Base-by-base conservation (phyloP, 441 rosid species). In the Manihot esculenta region DNA sequence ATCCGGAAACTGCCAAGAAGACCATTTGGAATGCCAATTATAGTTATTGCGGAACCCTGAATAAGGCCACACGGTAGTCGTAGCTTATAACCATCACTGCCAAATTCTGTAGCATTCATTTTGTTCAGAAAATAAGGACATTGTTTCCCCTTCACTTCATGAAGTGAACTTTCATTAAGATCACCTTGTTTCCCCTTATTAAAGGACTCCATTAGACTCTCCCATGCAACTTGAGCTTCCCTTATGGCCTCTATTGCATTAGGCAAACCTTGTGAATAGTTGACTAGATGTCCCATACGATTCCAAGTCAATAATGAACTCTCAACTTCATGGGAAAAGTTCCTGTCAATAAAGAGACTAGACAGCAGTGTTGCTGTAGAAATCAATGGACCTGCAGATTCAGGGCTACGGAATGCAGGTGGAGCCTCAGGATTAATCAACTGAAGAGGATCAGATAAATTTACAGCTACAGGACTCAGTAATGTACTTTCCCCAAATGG, bases 141-240 rank as follows among this genome's bases (percentile, higher is more conserved):
- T 20, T 92, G 85, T 79, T 86, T 89, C 68, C 82, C 93, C 70
- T 81, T 86, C 24, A 77, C 82, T 76, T 59, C 79, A 73, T 74
- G 77, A 23, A 68, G 71, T 49, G 83, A 83, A 62, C 82, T 89
- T 67, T 75, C 87, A 72, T 83, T 88, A 7, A 60, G 35, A 74
- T 76, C 74, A 62, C 70, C 76, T 21, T 78, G 84, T 57, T 79
- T 85, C 78, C 89, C 79, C 74, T 85, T 86, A 58, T 86, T 86
- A 64, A 87, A 69, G 10, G 89, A 84, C 58, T 80, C 82, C 89
- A 92, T 79, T 60, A 92, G 93, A 67, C 56, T 88, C 74, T 77
- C 80, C 97, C 99, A 94, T 9, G 96, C 96, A 79, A 72, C 84
- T 79, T 85, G 80, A 70, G 97, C 99, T 83, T 90, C 97, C 82